Percentiles rank a stretch among this genome's conserved stretches.
Conservation (phyloP, 2,329 filamentous ascomycete species). For the Graphium sp. region DNA sequence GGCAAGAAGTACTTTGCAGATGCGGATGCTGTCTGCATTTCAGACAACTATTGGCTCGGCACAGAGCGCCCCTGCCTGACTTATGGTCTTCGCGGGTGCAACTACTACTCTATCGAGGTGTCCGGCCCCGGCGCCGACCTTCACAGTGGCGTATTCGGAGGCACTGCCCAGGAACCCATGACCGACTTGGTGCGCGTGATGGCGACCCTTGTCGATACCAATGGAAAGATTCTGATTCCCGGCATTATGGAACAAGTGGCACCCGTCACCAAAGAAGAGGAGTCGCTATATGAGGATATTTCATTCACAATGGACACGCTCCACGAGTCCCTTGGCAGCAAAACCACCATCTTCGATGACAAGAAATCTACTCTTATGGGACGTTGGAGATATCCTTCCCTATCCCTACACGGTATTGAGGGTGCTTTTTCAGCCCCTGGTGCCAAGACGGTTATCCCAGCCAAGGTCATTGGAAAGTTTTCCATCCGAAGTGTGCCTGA, state of each 20-base stretch:
- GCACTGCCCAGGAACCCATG: constrained; percentile 96
- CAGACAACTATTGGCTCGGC: constrained; percentile 99
- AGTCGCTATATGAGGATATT: constrained; percentile 74
- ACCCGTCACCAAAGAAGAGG: constrained; percentile 72
- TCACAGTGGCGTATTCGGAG: constrained; percentile 93
- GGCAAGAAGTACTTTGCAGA: constrained; percentile 92
- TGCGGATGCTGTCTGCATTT: constrained; percentile 92
- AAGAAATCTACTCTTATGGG: constrained; percentile 92
- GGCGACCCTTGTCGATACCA: constrained; percentile 66
- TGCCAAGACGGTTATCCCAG: constrained; percentile 96
- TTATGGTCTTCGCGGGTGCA: constrained; percentile 91
- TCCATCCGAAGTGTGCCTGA: constrained; percentile 93
- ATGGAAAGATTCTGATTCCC: constrained; percentile 89
- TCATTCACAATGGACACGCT: constrained; percentile 94
- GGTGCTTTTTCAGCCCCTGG: constrained; percentile 86
- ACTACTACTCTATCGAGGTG: constrained; percentile 89
- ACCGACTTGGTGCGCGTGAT: constrained; percentile 79
- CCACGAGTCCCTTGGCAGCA: constrained; percentile 77
- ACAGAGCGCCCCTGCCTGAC: constrained; percentile 97
- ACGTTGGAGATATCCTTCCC: constrained; percentile 85
- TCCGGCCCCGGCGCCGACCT: constrained; percentile 85
- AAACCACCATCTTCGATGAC: constrained; percentile 71
- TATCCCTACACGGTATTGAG: constrained; percentile 89
- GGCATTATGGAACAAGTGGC: constrained; percentile 89
- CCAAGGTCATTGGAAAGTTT: constrained; percentile 97